Evolutionary conservation across 202 grass and related monocot species (phyloP), one percentile per base, ranked within the genome.

Genomic region (Eragrostis tef): DNA sequence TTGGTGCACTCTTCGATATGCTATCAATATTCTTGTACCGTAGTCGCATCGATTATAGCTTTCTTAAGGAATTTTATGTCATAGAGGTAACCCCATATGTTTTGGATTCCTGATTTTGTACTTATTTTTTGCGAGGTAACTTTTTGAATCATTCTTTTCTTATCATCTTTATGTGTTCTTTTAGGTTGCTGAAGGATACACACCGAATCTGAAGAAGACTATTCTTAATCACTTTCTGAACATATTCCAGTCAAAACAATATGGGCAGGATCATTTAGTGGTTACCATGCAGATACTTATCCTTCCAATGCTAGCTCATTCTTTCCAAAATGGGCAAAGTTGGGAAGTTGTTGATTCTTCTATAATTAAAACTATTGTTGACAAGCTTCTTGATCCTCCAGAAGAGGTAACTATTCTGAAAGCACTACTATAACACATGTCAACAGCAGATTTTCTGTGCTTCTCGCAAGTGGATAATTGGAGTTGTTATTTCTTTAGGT

Each of bases 201-300:
- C 90, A 58, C 90, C 96, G 31, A 89, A 85, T 83, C 74, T 99
- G 77, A 99, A 99, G 79, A 99, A 96, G 85, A 84, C 87, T 67
- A 96, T 99, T 83, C 93, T 99, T 69, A 80, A 82, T 22, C 89
- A 95, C 72, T 99, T 99, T 64, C 83, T 99, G 83, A 96, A 88
- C 79, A 93, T 99, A 79, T 99, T 99, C 85, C 93, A 96, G 68
- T 84, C 87, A 83, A 99, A 96, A 80, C 89, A 96, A 70, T 99
- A 93, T 87, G 96, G 90, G 11, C 92, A 99, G 84, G 96, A 99
- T 88, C 96, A 99, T 88, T 88, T 99, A 82, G 96, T 99, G 79
- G 81, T 96, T 85, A 91, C 96, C 14, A 96, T 99, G 96, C 96
- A 99, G 84, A 99, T 99, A 83, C 90, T 99, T 59, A 96, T 99